Base-by-base conservation (phyloP, 495 filamentous ascomycete species). In the Aspergillus coremiiformis region DNA sequence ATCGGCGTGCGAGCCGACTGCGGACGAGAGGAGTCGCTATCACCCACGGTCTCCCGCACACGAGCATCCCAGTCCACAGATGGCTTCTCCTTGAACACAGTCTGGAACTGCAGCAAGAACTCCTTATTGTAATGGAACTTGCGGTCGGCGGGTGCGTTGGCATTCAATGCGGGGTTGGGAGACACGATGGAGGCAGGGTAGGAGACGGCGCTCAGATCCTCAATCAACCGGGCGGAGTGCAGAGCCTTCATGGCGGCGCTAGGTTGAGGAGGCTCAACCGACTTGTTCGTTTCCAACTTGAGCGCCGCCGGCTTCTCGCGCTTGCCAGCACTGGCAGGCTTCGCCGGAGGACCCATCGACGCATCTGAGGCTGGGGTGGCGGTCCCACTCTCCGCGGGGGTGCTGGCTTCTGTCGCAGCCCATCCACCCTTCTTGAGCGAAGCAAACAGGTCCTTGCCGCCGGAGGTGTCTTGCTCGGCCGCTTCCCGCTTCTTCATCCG, bases 41-140 rank as follows among this genome's bases (percentile, higher is more conserved):
- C 90, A 50, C 91, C 90, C 35, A 99, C 82, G 22, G 84, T 86
- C 62, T 96, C 84, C 27, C 78, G 89, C 56, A 98, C 78, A 55
- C 89, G 89, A 44, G 78, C 69, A 49, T 90, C 84, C 83, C 95
- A 98, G 58, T 96, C 90, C 12, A 88, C 56, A 2, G 89, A 91
- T 9, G 93, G 93, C 69, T 96, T 95, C 69, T 98, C 93, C 49
- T 85, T 93, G 71, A 95, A 99, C 2, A 90, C 87, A 47, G 74
- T 72, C 73, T 96, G 85, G 78, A 99, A 99, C 63, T 99, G 94
- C n/a, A 97, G 76, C 68, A 99, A 74, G 78, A 99, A 99, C 44
- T 89, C 82, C 51, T 87, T 86, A 66, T 96, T 89, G 71, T 99
- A 99, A 63, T 91, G 88, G 78, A 95, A 95, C 62, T 87, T 90